Evolutionary conservation across 305 asterid genomes (phyloP), one percentile per base, ranked within the genome.

Genomic region (Fraxinus floribunda): DNA sequence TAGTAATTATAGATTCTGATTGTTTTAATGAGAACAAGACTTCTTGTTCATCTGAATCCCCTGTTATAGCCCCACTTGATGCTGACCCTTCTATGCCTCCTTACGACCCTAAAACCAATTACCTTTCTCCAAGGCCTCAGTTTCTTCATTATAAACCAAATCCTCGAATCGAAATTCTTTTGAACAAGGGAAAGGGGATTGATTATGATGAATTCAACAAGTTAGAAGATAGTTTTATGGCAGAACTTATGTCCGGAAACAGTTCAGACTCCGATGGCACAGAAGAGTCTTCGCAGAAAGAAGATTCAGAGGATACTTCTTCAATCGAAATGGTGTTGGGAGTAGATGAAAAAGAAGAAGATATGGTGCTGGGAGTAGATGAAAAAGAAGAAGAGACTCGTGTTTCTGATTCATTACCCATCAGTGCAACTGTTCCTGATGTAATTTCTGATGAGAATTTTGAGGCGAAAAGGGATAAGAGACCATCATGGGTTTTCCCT

Each of bases 71-170:
- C 0, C 93, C 95, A 0, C 92, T 94, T 20, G 98, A 93, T 88
- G 97, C 96, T 70, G 94, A 94, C 81, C 99, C 98, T 38, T 92
- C 87, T 10, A 64, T 87, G 73, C 91, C 90, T 76, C 97, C 99
- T 20, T 94, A 95, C 81, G 94, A 95, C 89, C 99, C 99, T 13
- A 93, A 86, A 84, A 94, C 91, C 49, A 94, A 94, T 81, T 93
- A 89, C 89, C 88, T 93, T 78, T 93, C 98, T 44, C 98, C 98
- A 13, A 93, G 98, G 88, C 98, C 99, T 84, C 92, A 89, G 82
- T 94, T 93, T 85, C 94, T 92, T 79, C 92, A 87, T 49, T 95
- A 94, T 88, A 94, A 86, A 79, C 98, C 99, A 20, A 92, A 91
- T 76, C 91, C 94, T 30, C 89, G 94, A 89, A 81, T 88, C 46